These are phyloP conservation scores for Salix udensis DNA, from an alignment of 345 rosid species.

Conservation along the genomic window DNA sequence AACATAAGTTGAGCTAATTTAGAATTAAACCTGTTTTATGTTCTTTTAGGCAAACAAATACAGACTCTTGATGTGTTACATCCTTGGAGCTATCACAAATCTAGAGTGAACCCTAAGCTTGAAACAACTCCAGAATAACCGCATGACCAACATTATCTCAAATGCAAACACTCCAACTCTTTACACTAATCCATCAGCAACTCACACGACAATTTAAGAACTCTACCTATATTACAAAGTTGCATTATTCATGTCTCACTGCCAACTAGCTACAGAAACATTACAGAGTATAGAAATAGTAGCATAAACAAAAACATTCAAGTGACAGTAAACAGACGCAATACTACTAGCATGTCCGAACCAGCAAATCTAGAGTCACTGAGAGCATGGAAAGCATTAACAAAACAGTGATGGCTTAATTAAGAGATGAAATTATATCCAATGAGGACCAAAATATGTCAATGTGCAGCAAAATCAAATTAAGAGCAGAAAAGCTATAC, in stretches of 20 bases:
- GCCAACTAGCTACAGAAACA: not conserved
- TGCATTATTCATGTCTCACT: not conserved
- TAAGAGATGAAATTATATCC: not conserved
- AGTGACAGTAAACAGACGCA: not conserved
- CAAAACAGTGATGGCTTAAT: not conserved
- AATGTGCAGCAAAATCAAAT: not conserved
- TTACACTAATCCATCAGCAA: not conserved
- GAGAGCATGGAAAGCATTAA: not conserved
- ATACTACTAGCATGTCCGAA: not conserved
- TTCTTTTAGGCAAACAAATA: not conserved
- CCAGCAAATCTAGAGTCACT: not conserved
- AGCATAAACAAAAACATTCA: not conserved
- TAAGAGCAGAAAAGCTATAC: slow-evolving; percentile 15
- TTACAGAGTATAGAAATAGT: not conserved
- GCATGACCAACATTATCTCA: not conserved
- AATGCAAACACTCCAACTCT: not conserved
- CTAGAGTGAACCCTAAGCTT: too few relatives aligned
- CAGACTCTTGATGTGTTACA: not conserved
- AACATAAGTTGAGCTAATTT: not conserved
- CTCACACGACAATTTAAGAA: not conserved
- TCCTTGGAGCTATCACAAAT: not conserved
- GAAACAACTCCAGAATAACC: not conserved
- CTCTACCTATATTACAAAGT: not conserved
- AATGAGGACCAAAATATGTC: not conserved
- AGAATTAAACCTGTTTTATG: not conserved